Base-by-base conservation (phyloP, 2,329 filamentous ascomycete genomes). In the Ophiostoma sp. region DNA sequence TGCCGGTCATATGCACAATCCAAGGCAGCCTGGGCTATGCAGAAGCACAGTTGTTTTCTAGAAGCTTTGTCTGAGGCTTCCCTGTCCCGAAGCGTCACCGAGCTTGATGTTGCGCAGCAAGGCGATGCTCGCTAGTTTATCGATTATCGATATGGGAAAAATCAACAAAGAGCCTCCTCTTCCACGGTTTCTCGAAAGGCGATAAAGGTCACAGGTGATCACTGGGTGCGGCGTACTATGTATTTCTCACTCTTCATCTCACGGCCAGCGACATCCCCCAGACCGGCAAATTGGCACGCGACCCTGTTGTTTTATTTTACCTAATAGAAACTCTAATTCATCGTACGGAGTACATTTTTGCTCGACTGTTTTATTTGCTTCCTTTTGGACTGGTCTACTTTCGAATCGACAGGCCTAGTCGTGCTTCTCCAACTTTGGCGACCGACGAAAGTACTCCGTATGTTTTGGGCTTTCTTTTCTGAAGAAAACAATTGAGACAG, bases 371-470 rank as follows among this genome's bases (percentile, higher is more conserved):
- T 57, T 27, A 57, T 31, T 27, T 31, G 4, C n/a, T 27, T 57
- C 15, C 52, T 31, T 57, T 57, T n/a, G 17, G 44, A n/a, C 20
- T 48, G 44, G 44, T 17, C 52, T 57, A 4, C n/a, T 27, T 57
- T 13, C 5, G 2, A 5, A 5, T 33, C 4, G 11, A 13, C 15
- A 27, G 52, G 27, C 17, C n/a, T 33, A 57, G 57, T 57, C 57
- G 27, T 13, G 52, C 52, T 31, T 31, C 52, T 57, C 57, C 27
- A 62, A 15, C 27, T 60, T 33, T 60, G 54, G 23, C 23, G 57
- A 62, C 57, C 57, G 57, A 62, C 27, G 17, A 62, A 15, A 62
- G n/a, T n/a, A n/a, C n/a, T n/a, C n/a, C n/a, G n/a, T n/a, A 52
- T 31, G 23, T 57, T 15, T 27, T 57, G 27, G 23, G 11, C 52